Percentiles rank a stretch among this genome's conserved stretches.
Conservation (phyloP, 257 asterid genomes). For the Nicotiana tabacum region DNA sequence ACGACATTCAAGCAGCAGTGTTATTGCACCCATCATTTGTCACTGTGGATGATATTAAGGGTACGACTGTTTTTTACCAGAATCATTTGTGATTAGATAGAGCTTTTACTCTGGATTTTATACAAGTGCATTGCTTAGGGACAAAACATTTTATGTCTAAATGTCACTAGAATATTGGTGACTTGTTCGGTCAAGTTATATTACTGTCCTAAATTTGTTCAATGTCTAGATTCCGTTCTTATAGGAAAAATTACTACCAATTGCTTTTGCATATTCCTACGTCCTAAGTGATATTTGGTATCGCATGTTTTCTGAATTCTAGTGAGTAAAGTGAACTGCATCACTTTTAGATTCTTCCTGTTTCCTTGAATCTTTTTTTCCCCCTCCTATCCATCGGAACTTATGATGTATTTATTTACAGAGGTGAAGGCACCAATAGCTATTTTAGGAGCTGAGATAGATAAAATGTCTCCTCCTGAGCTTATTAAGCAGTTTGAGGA, state of each 20-base stretch:
- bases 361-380: neutral
- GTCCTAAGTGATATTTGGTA: neutral
- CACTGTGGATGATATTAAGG: conserved; percentile 47
- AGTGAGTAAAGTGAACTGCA: neutral
- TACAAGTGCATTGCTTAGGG: neutral
- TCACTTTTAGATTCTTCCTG: neutral
- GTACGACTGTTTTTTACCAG: conserved; percentile 20
- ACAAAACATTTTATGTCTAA: neutral
- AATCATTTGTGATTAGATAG: neutral
- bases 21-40: conserved; percentile 49
- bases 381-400: neutral
- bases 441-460: conserved; percentile 58
- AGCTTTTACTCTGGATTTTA: neutral
- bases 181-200: neutral
- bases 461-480: conserved; percentile 41
- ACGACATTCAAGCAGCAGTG: conserved; percentile 50
- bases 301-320: neutral
- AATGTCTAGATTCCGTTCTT: neutral
- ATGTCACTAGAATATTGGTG: neutral
- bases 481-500: conserved; percentile 46
- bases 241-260: neutral
- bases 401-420: conserved; percentile 18
- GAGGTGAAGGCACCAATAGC: conserved; percentile 52
- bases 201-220: neutral
- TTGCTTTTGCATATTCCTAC: neutral